A percentile compares a stretch with the other conserved stretches of the same genome.
These are phyloP conservation scores for Pseudocercospora musae DNA, from an alignment of 2,329 filamentous ascomycete genomes.

Conservation along the genomic window DNA sequence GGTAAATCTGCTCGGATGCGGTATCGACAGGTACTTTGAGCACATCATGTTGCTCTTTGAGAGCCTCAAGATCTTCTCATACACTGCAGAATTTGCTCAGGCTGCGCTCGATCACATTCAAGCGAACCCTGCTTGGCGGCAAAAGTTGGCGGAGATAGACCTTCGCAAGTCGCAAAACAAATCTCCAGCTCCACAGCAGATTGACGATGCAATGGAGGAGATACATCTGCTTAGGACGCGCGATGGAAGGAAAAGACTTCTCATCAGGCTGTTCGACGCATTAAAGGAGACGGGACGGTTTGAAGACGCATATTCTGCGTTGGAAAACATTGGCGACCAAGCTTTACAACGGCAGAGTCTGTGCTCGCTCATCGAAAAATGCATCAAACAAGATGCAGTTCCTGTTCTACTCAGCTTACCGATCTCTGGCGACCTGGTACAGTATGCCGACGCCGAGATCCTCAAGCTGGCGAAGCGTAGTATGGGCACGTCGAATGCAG, in stretches of 20 bases:
- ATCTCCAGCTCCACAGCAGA: constrained; percentile 27
- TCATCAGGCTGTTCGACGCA: constrained; percentile 79
- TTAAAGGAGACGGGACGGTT: constrained; percentile 76
- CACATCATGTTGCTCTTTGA: constrained; percentile 85
- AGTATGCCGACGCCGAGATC: constrained; percentile 76
- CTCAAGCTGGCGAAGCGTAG: constrained; percentile 67
- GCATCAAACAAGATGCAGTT: constrained; percentile 32
- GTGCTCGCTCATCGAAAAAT: constrained; percentile 57
- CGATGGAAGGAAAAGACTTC: constrained; percentile 62
- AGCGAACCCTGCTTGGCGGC: constrained; percentile 11
- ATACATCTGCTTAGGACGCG: constrained; percentile 31
- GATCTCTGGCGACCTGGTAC: constrained; percentile 68
- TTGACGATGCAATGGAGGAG: constrained; percentile 34
- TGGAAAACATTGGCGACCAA: constrained; percentile 68
- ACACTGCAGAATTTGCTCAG: constrained; percentile 78
- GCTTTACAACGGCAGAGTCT: constrained; percentile 67
- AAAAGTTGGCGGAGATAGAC: constrained; percentile 27
- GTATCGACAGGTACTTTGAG: constrained; percentile 78
- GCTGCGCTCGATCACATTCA: constrained; percentile 27
- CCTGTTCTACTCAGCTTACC: constrained; percentile 64
- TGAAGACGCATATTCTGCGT: constrained; percentile 74
- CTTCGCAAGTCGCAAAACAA: constrained; percentile 29
- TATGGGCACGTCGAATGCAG: constrained; percentile 51
- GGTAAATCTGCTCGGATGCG: constrained; percentile 64
- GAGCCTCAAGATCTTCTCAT: constrained; percentile 69